Base-by-base conservation (phyloP, 2,329 filamentous ascomycete species). In the Cladophialophora psammophila region DNA sequence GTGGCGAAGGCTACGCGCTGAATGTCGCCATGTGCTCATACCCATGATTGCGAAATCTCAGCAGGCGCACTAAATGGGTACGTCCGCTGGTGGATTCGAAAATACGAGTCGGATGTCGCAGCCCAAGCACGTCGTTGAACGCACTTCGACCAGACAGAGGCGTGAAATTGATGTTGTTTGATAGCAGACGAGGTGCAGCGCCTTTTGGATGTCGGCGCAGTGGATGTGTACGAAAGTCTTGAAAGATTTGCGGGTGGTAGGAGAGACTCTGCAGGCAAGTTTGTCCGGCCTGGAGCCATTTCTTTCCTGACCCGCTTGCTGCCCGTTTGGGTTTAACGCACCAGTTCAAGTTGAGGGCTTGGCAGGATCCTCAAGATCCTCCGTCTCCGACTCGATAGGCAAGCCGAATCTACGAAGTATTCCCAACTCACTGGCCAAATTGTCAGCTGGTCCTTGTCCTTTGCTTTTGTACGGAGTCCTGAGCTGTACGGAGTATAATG, bases 11-110 rank as follows among this genome's bases (percentile, higher is more conserved):
- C 12, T 15, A 34, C 60, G 64, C 38, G 59, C 53, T 32, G 42
- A 36, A n/a, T 34, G 32, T 32, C 45, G 54, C 42, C 48, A 45
- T 45, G 55, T 54, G 66, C 18, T 68, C 69, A 58, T 67, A 72
- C 70, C 64, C 69, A 72, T 72, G 70, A 68, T 71, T 71, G 68
- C 60, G 57, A 66, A 68, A 64, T 70, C 55, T 68, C 50, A 66
- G 65, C 65, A 64, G 63, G 55, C 62, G 61, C 61, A 64, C 60
- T 13, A 52, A 53, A 63, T 61, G 42, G 64, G 67, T 64, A 64
- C 64, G 60, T 61, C 63, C 57, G 20, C 40, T 53, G 34, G 34
- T 53, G 54, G 58, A 45, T 36, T 54, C 13, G 52, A 42, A 40
- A 35, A 55, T 36, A 12, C 18, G 56, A 60, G 31, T n/a, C 32